Conservation (phyloP, 1,284 basidiomycete genomes). For the Puccinia horiana region DNA sequence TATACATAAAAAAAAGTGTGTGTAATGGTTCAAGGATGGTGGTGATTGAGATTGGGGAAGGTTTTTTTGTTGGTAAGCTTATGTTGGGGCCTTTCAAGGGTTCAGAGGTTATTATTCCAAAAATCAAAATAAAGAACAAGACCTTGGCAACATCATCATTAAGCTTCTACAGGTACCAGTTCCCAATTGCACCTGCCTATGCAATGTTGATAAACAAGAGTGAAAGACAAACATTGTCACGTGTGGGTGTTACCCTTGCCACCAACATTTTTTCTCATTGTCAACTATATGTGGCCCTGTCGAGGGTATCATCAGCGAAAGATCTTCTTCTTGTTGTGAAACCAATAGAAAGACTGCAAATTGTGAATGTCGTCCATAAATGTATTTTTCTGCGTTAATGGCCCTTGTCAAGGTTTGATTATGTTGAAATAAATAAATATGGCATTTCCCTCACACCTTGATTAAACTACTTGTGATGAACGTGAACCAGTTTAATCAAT, state of each 20-base stretch:
- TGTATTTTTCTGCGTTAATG: too few relatives aligned
- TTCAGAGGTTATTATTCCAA: neutral
- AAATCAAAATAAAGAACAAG: neutral
- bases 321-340: too few relatives aligned
- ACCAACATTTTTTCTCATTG: neutral
- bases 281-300: too few relatives aligned
- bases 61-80: neutral
- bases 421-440: too few relatives aligned
- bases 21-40: neutral
- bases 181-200: neutral
- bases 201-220: neutral
- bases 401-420: too few relatives aligned
- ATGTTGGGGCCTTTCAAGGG: neutral
- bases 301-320: too few relatives aligned
- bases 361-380: too few relatives aligned
- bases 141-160: neutral
- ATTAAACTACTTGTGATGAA: too few relatives aligned
- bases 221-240: neutral
- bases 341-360: too few relatives aligned
- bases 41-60: neutral
- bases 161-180: neutral
- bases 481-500: too few relatives aligned
- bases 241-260: neutral
- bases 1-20: neutral
- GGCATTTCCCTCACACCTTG: too few relatives aligned